Evolutionary conservation across 2,329 filamentous ascomycete genomes (phyloP).

Genomic region (Biscogniauxia sp.): DNA sequence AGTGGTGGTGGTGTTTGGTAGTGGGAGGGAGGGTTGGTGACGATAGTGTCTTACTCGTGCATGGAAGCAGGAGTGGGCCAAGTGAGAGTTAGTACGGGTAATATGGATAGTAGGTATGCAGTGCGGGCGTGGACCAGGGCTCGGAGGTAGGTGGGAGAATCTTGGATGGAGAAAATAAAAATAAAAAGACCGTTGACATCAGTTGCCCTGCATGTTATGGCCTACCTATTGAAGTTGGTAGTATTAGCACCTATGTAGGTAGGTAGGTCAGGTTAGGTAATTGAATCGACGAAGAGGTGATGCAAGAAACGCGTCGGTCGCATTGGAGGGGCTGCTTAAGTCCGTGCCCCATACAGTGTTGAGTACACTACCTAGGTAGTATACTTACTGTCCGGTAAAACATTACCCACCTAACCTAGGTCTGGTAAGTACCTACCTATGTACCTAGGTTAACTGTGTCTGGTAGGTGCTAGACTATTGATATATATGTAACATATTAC

Average conservation of each 20-base stretch:
- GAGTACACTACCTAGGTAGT: neutral
- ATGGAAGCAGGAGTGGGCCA: neutral
- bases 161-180: no score
- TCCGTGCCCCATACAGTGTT: neutral
- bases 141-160: no score
- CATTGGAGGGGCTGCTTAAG: neutral
- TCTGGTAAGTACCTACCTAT: no score
- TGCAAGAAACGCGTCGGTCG: neutral
- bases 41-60: neutral
- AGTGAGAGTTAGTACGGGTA: neutral
- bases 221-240: no score
- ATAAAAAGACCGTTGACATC: neutral
- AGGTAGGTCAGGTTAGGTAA: no score
- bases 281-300: neutral
- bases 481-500: no score
- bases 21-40: neutral
- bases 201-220: neutral
- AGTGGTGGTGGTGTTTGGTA: neutral
- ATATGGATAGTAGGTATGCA: no score
- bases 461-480: no score
- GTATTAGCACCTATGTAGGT: no score
- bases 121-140: no score
- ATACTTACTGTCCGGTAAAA: neutral
- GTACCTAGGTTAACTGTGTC: no score
- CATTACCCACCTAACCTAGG: no score